These are phyloP conservation scores for Acanthamoeba lenticulata DNA, from an alignment of 208 protist species.

Conservation along the genomic window DNA sequence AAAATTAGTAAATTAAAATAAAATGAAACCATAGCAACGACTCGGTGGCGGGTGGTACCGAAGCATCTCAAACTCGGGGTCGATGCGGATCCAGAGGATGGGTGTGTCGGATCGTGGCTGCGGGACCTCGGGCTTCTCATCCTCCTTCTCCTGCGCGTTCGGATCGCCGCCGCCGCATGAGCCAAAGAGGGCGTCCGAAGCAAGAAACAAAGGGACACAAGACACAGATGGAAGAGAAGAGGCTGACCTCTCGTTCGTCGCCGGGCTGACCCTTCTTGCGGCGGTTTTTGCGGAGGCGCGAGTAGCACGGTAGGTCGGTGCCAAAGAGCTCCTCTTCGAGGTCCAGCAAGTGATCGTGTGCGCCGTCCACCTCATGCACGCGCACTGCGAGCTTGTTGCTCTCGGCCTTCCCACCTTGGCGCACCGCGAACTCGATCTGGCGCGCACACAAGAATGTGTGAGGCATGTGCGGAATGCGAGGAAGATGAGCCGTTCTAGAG, in stretches of 20 bases:
- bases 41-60: too few relatives aligned
- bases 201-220: neutral
- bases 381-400: conserved; percentile 65
- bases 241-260: neutral
- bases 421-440: conserved; percentile 75
- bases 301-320: conserved; percentile 74
- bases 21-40: too few relatives aligned
- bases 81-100: conserved; percentile 76
- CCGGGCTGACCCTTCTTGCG: conserved; percentile 62
- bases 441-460: neutral
- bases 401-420: conserved; percentile 59
- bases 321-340: conserved; percentile 74
- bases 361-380: conserved; percentile 71
- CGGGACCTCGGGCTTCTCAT: neutral
- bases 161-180: too few relatives aligned
- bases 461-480: neutral
- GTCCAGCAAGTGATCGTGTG: conserved; percentile 71
- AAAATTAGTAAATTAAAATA: neutral
- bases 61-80: conserved; percentile 77
- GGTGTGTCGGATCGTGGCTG: conserved; percentile 70
- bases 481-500: too few relatives aligned
- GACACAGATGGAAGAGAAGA: neutral
- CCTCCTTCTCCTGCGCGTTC: neutral
- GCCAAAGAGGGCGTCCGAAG: too few relatives aligned
- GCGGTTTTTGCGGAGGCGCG: conserved; percentile 69